Evolutionary conservation across 2,329 filamentous ascomycete species (phyloP).

Genomic region (Chrysoporthe deuterocubensis): DNA sequence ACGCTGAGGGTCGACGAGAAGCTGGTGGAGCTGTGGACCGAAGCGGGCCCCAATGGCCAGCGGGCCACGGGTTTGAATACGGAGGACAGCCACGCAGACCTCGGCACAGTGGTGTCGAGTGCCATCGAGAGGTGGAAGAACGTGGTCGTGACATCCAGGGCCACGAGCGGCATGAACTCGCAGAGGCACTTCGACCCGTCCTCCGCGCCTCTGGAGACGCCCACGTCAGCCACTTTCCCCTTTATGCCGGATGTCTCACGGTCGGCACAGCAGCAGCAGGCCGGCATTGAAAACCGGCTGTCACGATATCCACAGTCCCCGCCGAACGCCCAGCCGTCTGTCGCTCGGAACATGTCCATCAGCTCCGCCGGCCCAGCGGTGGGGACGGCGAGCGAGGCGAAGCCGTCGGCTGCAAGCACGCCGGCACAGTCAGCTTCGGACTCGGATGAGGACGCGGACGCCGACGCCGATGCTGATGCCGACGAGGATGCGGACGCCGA

Average conservation of each 20-base stretch:
- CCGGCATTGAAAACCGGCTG: conserved; percentile 31
- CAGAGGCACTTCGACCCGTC: conserved; percentile 53
- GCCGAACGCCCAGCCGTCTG: conserved; percentile 33
- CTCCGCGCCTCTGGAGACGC: conserved; percentile 25
- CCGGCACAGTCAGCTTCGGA: conserved; percentile 20
- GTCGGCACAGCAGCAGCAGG: conserved; percentile 31
- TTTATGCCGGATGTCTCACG: conserved; percentile 31
- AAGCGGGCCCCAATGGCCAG: conserved; percentile 47
- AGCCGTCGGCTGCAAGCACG: conserved; percentile 25
- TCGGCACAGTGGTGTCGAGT: conserved; percentile 55
- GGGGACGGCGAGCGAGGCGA: conserved; percentile 21
- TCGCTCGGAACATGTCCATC: conserved; percentile 11
- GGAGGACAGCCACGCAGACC: conserved; percentile 56
- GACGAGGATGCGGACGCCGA: conserved; percentile 24
- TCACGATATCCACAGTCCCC: conserved; percentile 40
- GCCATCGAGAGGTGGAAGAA: conserved; percentile 66
- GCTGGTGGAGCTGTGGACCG: conserved; percentile 51
- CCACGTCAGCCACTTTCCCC: conserved; percentile 33
- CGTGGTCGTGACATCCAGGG: conserved; percentile 58
- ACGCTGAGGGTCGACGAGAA: conserved; percentile 57
- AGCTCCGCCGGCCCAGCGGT: conserved; percentile 19
- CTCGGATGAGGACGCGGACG: conserved; percentile 25
- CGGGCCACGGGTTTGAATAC: conserved; percentile 50
- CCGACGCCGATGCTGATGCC: conserved; percentile 19
- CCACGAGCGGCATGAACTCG: conserved; percentile 49